These are phyloP conservation scores for Rhodosorus marinus DNA, from an alignment of 23 red algal genomes.

Conservation along the genomic window DNA sequence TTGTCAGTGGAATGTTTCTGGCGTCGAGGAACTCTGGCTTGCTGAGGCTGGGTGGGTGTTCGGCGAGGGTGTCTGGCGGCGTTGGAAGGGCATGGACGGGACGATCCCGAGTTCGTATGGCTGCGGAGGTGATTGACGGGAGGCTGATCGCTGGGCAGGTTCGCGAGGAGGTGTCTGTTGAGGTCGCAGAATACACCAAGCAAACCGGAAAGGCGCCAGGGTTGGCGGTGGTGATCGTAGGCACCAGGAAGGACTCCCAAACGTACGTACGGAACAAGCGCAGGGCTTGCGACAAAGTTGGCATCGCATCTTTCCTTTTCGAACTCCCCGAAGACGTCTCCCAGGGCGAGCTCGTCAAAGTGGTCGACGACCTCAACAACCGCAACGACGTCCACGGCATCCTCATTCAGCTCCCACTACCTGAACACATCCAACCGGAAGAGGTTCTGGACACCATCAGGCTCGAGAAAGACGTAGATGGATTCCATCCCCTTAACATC, in stretches of 20 bases:
- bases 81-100: too few species aligned
- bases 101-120: too few species aligned
- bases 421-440: slow-evolving; percentile 5
- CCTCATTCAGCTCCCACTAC: slow-evolving; percentile 21
- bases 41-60: too few species aligned
- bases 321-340: slow-evolving; percentile 2
- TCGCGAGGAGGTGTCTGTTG: too few species aligned
- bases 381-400: slow-evolving; percentile 11
- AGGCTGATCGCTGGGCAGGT: too few species aligned
- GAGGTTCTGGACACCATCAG: slow-evolving; percentile 1
- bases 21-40: too few species aligned
- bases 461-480: slow-evolving; percentile 27
- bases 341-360: slow-evolving; percentile 2
- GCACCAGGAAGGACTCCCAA: slow-evolving; percentile 10
- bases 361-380: slow-evolving; percentile 6
- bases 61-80: too few species aligned
- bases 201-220: too few species aligned
- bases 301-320: slow-evolving; percentile 4
- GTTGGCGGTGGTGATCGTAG: slow-evolving; percentile 15
- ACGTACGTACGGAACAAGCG: slow-evolving; percentile 20
- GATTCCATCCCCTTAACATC: slow-evolving; percentile 26
- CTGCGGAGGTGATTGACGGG: too few species aligned
- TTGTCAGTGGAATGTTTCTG: too few species aligned
- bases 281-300: slow-evolving; percentile 17
- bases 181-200: too few species aligned